Conservation (phyloP, 495 filamentous ascomycete species). For the Penicillium taxi region DNA sequence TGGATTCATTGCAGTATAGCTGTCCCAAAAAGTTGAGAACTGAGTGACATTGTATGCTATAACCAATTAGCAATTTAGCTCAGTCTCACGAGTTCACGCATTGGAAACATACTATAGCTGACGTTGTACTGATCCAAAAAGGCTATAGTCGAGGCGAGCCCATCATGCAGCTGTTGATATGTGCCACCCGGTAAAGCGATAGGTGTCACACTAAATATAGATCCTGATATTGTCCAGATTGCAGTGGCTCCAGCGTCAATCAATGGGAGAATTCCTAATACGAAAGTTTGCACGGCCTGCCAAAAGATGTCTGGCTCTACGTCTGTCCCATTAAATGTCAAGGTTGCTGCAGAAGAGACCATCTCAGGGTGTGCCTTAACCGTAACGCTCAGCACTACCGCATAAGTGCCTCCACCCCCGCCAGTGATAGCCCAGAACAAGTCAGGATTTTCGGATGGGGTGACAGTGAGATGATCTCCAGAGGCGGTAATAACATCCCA, state of each 20-base stretch:
- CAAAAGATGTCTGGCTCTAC: neutral
- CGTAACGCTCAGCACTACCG: constrained; percentile 9
- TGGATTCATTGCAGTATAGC: constrained; percentile 28
- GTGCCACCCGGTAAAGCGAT: constrained; percentile 8
- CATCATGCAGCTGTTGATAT: constrained; percentile 5
- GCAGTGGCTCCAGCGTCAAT: constrained; percentile 8
- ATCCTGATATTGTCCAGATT: constrained; percentile 4
- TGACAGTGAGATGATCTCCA: constrained; percentile 44
- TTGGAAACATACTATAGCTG: constrained; percentile 5
- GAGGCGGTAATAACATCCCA: constrained; percentile 50
- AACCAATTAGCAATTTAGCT: too few species aligned
- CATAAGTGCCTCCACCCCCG: constrained; percentile 11
- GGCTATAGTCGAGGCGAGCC: neutral
- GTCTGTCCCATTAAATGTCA: constrained; percentile 2
- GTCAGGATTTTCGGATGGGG: too few species aligned
- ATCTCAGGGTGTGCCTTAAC: constrained; percentile 8
- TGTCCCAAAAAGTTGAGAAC: constrained; percentile 31
- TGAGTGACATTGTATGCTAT: constrained; percentile 13
- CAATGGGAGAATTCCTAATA: constrained; percentile 5
- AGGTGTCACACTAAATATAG: constrained; percentile 5
- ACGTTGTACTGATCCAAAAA: constrained; percentile 3
- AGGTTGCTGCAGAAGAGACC: constrained; percentile 2
- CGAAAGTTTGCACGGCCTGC: constrained; percentile 1
- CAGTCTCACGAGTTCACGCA: neutral
- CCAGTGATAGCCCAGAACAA: constrained; percentile 11